Evolutionary conservation across 345 rosid genomes (phyloP).

Genomic region (Populus deltoides): DNA sequence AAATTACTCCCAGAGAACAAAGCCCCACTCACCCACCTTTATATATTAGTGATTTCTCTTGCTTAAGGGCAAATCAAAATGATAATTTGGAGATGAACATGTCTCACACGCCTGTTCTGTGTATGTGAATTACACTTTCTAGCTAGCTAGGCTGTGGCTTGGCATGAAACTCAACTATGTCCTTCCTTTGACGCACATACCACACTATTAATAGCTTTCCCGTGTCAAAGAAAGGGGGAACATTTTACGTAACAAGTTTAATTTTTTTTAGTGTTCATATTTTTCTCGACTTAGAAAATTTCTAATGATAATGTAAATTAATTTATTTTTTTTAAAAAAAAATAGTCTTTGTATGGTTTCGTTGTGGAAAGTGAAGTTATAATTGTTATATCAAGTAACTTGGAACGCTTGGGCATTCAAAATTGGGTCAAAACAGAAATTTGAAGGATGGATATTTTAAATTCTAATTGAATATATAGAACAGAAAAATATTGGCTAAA

Average conservation of each 20-base stretch:
- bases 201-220: background rate
- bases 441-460: background rate
- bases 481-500: background rate
- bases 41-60: constrained; percentile 31
- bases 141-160: no score
- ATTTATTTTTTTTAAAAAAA: background rate
- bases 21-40: constrained; percentile 45
- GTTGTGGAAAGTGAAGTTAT: background rate
- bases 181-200: background rate
- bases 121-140: constrained; percentile 19
- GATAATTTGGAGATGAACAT: background rate
- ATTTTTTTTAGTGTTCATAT: background rate
- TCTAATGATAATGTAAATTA: no score
- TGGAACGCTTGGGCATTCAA: background rate
- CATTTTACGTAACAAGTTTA: background rate
- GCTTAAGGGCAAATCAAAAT: constrained; percentile 18
- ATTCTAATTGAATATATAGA: background rate
- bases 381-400: background rate
- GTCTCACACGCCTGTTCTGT: constrained; percentile 16
- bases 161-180: background rate
- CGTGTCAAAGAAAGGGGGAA: background rate
- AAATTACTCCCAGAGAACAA: constrained; percentile 5
- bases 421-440: background rate
- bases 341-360: background rate
- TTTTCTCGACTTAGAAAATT: background rate